Evolutionary conservation across 2,329 filamentous ascomycete genomes (phyloP).

Genomic region (Reticulascus tulasneorum): DNA sequence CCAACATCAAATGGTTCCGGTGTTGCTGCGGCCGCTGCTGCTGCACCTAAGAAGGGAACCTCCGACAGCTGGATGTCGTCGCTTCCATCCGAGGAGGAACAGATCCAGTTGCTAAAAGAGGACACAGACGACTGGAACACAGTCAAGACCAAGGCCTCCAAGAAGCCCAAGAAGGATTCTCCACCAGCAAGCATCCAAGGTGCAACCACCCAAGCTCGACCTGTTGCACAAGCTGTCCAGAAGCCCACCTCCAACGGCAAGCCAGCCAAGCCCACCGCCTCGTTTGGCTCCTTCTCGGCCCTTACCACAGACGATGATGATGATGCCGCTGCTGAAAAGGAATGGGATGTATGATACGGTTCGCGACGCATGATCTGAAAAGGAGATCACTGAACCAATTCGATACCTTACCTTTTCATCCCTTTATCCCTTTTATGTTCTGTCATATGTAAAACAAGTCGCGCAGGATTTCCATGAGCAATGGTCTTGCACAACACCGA

Average conservation of each 20-base stretch:
- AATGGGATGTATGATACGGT: constrained; percentile 55
- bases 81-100: constrained; percentile 59
- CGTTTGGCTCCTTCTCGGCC: constrained; percentile 46
- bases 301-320: constrained; percentile 39
- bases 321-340: constrained; percentile 39
- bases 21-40: constrained; percentile 24
- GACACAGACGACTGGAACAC: constrained; percentile 57
- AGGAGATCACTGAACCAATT: no score
- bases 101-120: constrained; percentile 52
- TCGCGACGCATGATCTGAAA: no score
- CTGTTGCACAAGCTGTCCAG: constrained; percentile 25
- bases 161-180: constrained; percentile 36
- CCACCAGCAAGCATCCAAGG: constrained; percentile 22
- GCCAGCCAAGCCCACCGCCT: constrained; percentile 23
- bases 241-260: constrained; percentile 23
- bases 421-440: no score
- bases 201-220: constrained; percentile 12
- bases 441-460: no score
- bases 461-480: no score
- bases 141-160: constrained; percentile 42
- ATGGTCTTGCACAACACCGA: no score
- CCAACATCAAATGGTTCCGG: constrained; percentile 28
- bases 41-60: no score
- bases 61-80: constrained; percentile 43
- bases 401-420: no score